Evolutionary conservation across 768 basidiomycete species (phyloP).

Genomic region (Tulasnella sp.): DNA sequence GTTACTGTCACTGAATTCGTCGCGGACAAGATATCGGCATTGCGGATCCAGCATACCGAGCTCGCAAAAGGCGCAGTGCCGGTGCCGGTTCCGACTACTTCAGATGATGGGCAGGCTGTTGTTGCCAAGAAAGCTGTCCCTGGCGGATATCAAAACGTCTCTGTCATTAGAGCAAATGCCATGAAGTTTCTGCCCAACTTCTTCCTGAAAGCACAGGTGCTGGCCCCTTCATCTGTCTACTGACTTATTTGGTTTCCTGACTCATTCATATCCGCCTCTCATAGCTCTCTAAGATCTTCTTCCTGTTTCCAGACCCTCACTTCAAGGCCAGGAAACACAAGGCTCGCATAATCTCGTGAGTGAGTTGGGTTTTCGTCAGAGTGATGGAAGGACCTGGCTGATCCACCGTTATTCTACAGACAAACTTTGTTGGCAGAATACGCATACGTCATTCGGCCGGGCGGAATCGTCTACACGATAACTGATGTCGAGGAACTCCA

Average conservation of each 20-base stretch:
- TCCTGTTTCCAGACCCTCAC: constrained; percentile 97
- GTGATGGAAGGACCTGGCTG: background rate
- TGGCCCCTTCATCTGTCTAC: no score
- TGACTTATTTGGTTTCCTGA: no score
- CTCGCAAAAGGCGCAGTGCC: constrained; percentile 4
- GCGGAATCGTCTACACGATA: constrained; percentile 96
- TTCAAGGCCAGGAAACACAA: constrained; percentile 98
- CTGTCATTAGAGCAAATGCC: constrained; percentile 88
- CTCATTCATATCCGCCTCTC: no score
- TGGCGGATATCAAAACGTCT: constrained; percentile 72
- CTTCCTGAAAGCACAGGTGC: constrained; percentile 71
- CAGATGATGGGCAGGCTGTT: constrained; percentile 12
- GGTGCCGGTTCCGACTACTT: background rate
- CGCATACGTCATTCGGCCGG: constrained; percentile 81
- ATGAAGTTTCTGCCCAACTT: constrained; percentile 99
- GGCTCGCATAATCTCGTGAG: constrained; percentile 84
- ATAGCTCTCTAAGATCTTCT: constrained; percentile 78
- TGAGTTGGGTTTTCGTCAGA: background rate
- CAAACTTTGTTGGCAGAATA: constrained; percentile 97
- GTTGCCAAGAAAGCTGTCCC: constrained; percentile 19
- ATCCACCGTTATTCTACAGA: constrained; percentile 21
- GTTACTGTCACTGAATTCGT: constrained; percentile 96
- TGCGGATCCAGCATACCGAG: constrained; percentile 46
- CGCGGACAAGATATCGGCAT: constrained; percentile 83
- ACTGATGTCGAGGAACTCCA: constrained; percentile 93